Base-by-base conservation (phyloP, 257 asterid genomes). In the Jacaranda mimosifolia region DNA sequence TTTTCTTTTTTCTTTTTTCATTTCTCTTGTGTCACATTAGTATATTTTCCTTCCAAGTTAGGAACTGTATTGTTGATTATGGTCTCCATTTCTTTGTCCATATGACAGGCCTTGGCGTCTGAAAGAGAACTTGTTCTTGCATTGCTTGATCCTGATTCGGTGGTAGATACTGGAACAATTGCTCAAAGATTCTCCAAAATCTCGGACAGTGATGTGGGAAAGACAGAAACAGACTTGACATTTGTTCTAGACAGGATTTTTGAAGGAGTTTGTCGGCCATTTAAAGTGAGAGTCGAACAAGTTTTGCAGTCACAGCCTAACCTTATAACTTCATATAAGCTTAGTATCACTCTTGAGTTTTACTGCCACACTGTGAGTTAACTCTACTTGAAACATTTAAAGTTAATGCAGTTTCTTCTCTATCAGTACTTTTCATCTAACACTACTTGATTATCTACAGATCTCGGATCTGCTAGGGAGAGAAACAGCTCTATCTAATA, bases 201-300 rank as follows among this genome's bases (percentile, higher is more conserved):
- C 43, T 43, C 86, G 17, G 96, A 86, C 51, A 83, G 70, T 73
- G 97, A 88, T 82, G 75, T 58, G 8, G 90, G 78, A 74, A 96
- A 90, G 83, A 72, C 92, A 75, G 99, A 91, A 73, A 68, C 98
- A 59, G 98, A 96, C 80, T 80, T 93, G 82, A 90, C 96, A 39
- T 96, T 93, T 84, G 98, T 96, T 64, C 90, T 93, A 40, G 99
- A 93, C 87, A 86, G 99, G 88, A 93, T 93, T 42, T 96, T 96
- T 81, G 98, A 96, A 85, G 99, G 99, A 75, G 98, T 96, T 86
- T 96, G 99, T 79, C 90, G 99, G 63, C 98, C 98, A 76, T 96
- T 96, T 77, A 96, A 96, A 93, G 96, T 90, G 79, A 84, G 99
- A 85, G 99, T 96, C 72, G 99, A 96, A 80, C 99, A 91, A 87